A percentile compares a stretch with the other conserved stretches of the same genome.
These are phyloP conservation scores for Spergularia bocconei DNA, from an alignment of 148 eudicot genomes.

Conservation along the genomic window DNA sequence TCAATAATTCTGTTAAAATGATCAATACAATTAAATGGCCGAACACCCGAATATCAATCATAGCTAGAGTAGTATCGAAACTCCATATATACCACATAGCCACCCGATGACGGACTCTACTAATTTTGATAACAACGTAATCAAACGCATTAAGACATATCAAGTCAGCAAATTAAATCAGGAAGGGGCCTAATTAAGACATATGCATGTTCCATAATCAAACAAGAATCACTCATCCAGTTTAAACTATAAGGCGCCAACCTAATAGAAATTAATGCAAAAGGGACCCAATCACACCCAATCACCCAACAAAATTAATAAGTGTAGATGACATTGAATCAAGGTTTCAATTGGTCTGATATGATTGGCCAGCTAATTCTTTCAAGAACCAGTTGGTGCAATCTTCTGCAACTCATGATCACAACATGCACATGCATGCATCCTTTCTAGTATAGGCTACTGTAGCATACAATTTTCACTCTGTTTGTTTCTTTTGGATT, in stretches of 20 bases:
- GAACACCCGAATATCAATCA: too few relatives aligned
- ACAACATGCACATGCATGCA: constrained; percentile 15
- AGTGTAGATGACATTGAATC: not conserved
- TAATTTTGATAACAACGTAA: not conserved
- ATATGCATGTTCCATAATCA: constrained; percentile 9
- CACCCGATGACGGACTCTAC: too few relatives aligned
- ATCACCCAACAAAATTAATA: constrained; percentile 16
- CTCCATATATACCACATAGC: too few relatives aligned
- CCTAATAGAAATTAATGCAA: constrained; percentile 6
- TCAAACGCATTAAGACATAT: not conserved
- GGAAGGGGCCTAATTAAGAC: constrained; percentile 8
- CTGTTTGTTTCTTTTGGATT: too few relatives aligned
- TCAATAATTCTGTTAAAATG: too few relatives aligned
- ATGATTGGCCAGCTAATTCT: constrained; percentile 24
- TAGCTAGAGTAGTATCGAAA: too few relatives aligned
- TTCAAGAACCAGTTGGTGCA: constrained; percentile 6
- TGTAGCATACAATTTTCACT: too few relatives aligned
- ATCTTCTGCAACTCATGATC: constrained; percentile 2
- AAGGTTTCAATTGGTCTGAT: not conserved
- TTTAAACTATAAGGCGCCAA: constrained; percentile 3
- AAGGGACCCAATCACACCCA: constrained; percentile 15
- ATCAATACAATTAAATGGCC: too few relatives aligned
- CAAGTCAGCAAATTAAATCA: not conserved
- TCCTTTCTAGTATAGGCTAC: not conserved
- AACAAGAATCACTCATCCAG: not conserved